A percentile compares a stretch with the other conserved stretches of the same genome.
Evolutionary conservation across 2,329 filamentous ascomycete species (phyloP).

Genomic region (Zarea fungicola): DNA sequence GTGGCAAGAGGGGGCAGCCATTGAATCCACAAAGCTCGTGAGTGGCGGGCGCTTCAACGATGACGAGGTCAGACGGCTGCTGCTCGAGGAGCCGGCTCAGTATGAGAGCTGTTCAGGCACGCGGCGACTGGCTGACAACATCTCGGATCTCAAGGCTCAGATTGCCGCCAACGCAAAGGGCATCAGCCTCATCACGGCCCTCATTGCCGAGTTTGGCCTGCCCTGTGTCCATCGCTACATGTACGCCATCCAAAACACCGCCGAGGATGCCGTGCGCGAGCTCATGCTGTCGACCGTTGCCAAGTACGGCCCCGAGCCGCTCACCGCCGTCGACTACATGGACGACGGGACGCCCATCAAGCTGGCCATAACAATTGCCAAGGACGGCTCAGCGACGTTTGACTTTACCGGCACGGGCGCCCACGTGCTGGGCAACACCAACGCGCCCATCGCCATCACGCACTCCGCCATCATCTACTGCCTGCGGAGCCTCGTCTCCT

Average conservation of each 20-base stretch:
- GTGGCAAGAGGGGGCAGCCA: constrained; percentile 60
- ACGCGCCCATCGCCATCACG: constrained; percentile 29
- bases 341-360: constrained; percentile 78
- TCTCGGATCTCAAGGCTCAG: constrained; percentile 82
- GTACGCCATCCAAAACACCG: constrained; percentile 37
- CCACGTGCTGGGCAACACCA: constrained; percentile 29
- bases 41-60: constrained; percentile 75
- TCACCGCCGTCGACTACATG: constrained; percentile 56
- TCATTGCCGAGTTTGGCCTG: constrained; percentile 70
- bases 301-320: constrained; percentile 16
- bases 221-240: constrained; percentile 61
- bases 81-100: constrained; percentile 68
- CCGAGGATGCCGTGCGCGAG: constrained; percentile 30
- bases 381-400: constrained; percentile 70
- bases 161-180: constrained; percentile 84
- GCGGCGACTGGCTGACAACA: constrained; percentile 72
- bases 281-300: constrained; percentile 19
- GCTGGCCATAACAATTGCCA: constrained; percentile 69
- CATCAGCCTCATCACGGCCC: constrained; percentile 64
- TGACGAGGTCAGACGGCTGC: constrained; percentile 63
- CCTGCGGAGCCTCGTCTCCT: constrained; percentile 70
- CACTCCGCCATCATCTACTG: constrained; percentile 74
- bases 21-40: constrained; percentile 66
- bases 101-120: constrained; percentile 75
- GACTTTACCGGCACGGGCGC: constrained; percentile 30